These are phyloP conservation scores for Solanum chacoense DNA, from an alignment of 305 asterid genomes.

Conservation along the genomic window DNA sequence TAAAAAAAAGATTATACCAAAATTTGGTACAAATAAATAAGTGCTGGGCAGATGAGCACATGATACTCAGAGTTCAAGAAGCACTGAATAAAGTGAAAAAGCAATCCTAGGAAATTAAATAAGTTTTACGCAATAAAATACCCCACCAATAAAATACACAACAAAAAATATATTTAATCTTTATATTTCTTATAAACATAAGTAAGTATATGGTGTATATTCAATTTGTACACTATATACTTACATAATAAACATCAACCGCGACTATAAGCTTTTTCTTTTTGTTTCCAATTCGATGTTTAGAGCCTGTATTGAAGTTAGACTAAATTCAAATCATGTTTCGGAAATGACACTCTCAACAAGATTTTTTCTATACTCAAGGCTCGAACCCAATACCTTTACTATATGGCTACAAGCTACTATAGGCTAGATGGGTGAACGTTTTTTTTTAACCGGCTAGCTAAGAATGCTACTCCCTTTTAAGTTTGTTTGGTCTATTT, in stretches of 20 bases:
- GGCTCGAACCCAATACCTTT: neutral
- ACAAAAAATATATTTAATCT: neutral
- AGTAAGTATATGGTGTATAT: neutral
- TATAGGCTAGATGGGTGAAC: neutral
- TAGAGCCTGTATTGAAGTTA: accelerated
- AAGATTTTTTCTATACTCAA: too few species aligned
- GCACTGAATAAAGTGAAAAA: slow-evolving; percentile 8
- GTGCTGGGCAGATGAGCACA: neutral
- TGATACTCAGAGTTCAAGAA: neutral
- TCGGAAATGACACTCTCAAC: neutral
- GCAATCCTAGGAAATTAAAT: neutral
- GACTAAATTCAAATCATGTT: too few species aligned
- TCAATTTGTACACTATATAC: neutral
- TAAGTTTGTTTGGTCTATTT: neutral
- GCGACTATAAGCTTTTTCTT: neutral
- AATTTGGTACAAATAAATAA: neutral
- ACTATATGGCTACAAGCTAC: neutral
- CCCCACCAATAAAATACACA: neutral
- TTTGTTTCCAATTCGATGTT: too few species aligned
- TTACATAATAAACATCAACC: too few species aligned
- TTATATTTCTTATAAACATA: too few species aligned
- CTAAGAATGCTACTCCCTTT: neutral
- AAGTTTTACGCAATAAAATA: neutral
- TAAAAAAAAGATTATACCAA: neutral
- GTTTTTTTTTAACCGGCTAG: neutral